A percentile compares a stretch with the other conserved stretches of the same genome.
Evolutionary conservation across 2,329 filamentous ascomycete species (phyloP).

Genomic region (Remersonia thermophila): DNA sequence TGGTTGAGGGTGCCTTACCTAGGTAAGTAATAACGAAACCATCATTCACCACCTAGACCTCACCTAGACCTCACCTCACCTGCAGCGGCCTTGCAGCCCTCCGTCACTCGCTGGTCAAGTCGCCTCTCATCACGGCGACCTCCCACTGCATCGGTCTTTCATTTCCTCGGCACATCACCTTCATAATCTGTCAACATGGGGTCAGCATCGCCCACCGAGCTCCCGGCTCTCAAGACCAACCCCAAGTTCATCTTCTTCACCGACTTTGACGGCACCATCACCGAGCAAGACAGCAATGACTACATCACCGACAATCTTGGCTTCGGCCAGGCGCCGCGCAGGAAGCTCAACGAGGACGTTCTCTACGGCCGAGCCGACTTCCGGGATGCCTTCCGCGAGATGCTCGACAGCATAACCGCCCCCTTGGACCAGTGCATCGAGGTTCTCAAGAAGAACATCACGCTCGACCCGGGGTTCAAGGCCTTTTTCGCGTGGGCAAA

Average conservation of each 20-base stretch:
- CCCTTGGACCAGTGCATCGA: slow-evolving; percentile 76
- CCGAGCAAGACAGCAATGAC: slow-evolving; percentile 54
- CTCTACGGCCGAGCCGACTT: slow-evolving; percentile 61
- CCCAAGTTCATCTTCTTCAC: slow-evolving; percentile 97
- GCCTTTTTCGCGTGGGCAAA: slow-evolving; percentile 78
- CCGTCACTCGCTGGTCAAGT: no score
- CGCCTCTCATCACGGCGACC: no score
- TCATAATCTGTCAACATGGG: slow-evolving; percentile 31
- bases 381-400: slow-evolving; percentile 75
- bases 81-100: no score
- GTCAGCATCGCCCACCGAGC: slow-evolving; percentile 26
- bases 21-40: no score
- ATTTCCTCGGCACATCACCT: no score
- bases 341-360: slow-evolving; percentile 62
- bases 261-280: slow-evolving; percentile 96
- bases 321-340: slow-evolving; percentile 61
- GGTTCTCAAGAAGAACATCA: slow-evolving; percentile 68
- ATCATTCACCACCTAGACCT: no score
- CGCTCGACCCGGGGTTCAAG: slow-evolving; percentile 77
- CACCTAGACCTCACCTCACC: no score
- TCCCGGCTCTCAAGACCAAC: slow-evolving; percentile 50
- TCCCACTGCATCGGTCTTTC: no score
- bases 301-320: slow-evolving; percentile 84
- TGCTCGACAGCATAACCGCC: slow-evolving; percentile 76
- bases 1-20: no score